phyloP scores from a whole-genome alignment of 805 yeast species.

The Cyberlindnera xylosilytica region DNA sequence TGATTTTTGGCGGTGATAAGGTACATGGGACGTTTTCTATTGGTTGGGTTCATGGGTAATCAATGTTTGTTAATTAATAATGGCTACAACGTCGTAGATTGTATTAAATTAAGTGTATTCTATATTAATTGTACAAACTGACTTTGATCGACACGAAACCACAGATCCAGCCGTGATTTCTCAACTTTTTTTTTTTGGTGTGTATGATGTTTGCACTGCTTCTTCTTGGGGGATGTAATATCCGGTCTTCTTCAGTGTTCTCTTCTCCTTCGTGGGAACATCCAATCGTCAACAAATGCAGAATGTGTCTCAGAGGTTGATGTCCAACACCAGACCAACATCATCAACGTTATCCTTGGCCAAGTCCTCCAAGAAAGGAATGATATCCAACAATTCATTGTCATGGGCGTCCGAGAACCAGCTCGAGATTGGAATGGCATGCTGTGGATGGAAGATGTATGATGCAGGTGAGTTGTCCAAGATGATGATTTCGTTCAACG shows the following conservation, averaged over 20 bases:
- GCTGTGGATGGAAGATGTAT: constrained; percentile 96
- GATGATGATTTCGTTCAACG: constrained; percentile 78
- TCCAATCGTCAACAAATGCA: no score
- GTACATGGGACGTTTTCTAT: no score
- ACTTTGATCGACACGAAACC: not conserved
- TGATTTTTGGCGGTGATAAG: not conserved
- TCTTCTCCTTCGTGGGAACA: no score
- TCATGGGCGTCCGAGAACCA: constrained; percentile 99
- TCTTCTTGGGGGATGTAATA: no score
- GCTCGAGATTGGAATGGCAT: constrained; percentile 93
- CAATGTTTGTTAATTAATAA: no score
- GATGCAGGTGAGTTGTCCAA: constrained; percentile 98
- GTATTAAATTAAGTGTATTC: not conserved
- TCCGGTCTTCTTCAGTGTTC: no score
- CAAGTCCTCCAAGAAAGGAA: constrained; percentile 87
- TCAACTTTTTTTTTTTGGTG: not conserved
- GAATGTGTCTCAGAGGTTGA: constrained; percentile 41
- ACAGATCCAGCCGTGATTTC: not conserved
- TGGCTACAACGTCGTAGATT: not conserved
- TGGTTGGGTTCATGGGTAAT: no score
- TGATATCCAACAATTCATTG: constrained; percentile 85
- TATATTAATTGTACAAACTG: not conserved
- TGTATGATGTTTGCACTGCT: not conserved
- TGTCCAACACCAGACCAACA: constrained; percentile 82
- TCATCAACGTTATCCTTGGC: constrained; percentile 73